Evolutionary conservation across 345 rosid species (phyloP).

Genomic region (Psidium friedrichsthalianum): DNA sequence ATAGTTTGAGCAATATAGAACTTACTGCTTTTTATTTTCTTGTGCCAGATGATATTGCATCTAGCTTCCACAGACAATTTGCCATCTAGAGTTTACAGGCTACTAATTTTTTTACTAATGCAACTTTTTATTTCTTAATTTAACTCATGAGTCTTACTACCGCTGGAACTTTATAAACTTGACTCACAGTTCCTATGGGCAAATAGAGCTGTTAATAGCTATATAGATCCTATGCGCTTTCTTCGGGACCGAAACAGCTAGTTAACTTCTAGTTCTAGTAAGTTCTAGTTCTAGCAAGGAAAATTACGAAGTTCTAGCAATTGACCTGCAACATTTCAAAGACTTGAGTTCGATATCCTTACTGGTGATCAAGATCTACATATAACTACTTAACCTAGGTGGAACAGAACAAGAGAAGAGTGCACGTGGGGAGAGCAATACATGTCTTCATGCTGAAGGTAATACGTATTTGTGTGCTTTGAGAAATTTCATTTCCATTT

Average conservation of each 20-base stretch:
- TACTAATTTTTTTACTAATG: not conserved
- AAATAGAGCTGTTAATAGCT: too few species aligned
- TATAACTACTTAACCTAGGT: not conserved
- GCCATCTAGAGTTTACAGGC: not conserved
- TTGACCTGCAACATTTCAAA: not conserved
- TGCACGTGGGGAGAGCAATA: not conserved
- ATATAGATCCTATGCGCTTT: not conserved
- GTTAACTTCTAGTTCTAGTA: not conserved
- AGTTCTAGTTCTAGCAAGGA: not conserved
- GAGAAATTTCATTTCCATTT: not conserved
- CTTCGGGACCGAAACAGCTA: not conserved
- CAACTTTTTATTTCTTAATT: not conserved
- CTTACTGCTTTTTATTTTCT: not conserved
- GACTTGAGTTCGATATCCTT: not conserved
- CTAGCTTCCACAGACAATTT: not conserved
- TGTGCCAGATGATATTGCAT: not conserved
- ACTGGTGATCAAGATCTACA: not conserved
- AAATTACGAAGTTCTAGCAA: not conserved
- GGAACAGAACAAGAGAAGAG: not conserved
- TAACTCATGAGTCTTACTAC: not conserved
- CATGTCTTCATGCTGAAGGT: not conserved
- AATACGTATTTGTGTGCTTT: not conserved
- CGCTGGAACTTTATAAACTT: not conserved
- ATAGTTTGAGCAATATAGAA: not conserved
- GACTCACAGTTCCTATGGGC: too few species aligned